Conservation (phyloP, 306 rosid genomes). For the Lupinus albus region DNA sequence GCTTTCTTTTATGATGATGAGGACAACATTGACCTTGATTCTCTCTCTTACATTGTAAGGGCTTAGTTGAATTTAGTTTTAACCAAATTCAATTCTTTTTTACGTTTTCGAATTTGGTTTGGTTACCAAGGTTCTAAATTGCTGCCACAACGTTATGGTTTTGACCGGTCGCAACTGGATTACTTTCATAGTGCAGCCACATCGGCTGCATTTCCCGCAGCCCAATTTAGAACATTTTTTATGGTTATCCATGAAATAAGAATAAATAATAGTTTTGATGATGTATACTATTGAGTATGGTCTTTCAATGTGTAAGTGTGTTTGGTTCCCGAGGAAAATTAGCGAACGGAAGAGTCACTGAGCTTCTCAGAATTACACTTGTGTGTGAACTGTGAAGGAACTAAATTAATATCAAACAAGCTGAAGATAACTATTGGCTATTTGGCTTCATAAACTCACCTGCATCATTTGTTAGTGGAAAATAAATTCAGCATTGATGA, state of each 20-base stretch:
- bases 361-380: conserved; percentile 24
- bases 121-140: too few relatives aligned
- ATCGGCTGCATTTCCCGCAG: too few relatives aligned
- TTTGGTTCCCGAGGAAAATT: conserved; percentile 28
- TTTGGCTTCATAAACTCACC: conserved; percentile 23
- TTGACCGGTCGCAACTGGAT: too few relatives aligned
- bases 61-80: conserved; percentile 38
- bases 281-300: conserved; percentile 15
- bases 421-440: conserved; percentile 14
- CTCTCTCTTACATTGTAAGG: conserved; percentile 84
- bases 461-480: conserved; percentile 33
- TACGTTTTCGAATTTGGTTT: conserved; percentile 38
- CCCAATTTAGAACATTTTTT: background rate
- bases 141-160: too few relatives aligned
- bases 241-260: conserved; percentile 6
- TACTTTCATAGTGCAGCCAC: too few relatives aligned
- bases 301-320: conserved; percentile 6
- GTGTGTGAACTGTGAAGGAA: conserved; percentile 12
- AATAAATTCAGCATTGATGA: conserved; percentile 7
- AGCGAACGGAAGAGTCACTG: conserved; percentile 27
- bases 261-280: conserved; percentile 16
- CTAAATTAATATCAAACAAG: conserved; percentile 4
- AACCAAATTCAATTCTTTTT: conserved; percentile 31
- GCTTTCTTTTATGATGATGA: conserved; percentile 62
- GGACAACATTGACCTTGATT: conserved; percentile 57